Percentiles rank a stretch among this genome's conserved stretches.
phyloP scores from a whole-genome alignment of 1,284 basidiomycete genomes.

The Coriolopsis trogii region DNA sequence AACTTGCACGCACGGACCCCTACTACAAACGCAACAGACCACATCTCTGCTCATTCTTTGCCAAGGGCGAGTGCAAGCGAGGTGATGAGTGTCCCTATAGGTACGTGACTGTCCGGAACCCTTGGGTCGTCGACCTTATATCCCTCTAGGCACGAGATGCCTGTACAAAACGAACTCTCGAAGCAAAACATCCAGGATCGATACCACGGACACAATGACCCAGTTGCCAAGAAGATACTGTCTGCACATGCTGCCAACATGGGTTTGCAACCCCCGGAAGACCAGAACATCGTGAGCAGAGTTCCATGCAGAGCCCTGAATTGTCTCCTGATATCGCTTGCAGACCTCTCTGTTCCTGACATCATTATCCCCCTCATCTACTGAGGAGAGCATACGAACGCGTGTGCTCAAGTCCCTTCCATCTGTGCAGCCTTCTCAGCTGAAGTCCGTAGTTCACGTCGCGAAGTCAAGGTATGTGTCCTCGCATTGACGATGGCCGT shows the following conservation, averaged over 20 bases:
- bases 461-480: conserved; percentile 68
- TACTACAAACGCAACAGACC: conserved; percentile 97
- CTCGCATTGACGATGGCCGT: not conserved
- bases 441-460: conserved; percentile 89
- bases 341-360: conserved; percentile 94
- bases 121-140: not conserved
- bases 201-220: conserved; percentile 89
- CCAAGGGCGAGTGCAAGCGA: conserved; percentile 92
- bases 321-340: conserved; percentile 6
- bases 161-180: conserved; percentile 79
- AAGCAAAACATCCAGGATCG: conserved; percentile 93
- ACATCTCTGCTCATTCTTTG: conserved; percentile 94
- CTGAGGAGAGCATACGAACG: conserved; percentile 81
- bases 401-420: conserved; percentile 75
- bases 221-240: conserved; percentile 90
- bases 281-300: conserved; percentile 78
- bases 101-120: conserved; percentile 35
- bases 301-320: not conserved
- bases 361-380: conserved; percentile 73
- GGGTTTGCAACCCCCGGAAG: conserved; percentile 90
- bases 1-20: conserved; percentile 90
- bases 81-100: conserved; percentile 93
- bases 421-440: conserved; percentile 62
- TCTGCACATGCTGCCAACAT: conserved; percentile 70
- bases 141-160: conserved; percentile 79